phyloP scores from a whole-genome alignment of 495 filamentous ascomycete genomes.

The Talaromyces adpressus region DNA sequence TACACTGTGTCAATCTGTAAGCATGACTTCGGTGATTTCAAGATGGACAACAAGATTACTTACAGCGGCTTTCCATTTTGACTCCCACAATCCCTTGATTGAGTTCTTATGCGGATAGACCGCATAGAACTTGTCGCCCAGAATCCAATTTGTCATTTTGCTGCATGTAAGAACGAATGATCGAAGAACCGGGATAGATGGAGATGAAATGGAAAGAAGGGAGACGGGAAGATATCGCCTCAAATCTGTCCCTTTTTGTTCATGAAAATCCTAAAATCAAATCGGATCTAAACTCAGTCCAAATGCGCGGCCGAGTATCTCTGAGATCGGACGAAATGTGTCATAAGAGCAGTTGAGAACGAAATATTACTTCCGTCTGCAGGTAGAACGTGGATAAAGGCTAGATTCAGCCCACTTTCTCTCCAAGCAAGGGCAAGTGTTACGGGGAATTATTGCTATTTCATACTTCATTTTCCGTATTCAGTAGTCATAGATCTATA shows the following conservation, averaged over 20 bases:
- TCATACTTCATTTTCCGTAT: background rate
- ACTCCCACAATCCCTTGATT: constrained; percentile 70
- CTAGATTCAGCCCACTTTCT: background rate
- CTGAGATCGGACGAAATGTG: background rate
- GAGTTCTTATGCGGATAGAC: constrained; percentile 58
- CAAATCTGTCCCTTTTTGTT: background rate
- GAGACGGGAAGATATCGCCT: background rate
- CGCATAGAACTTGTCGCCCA: constrained; percentile 30
- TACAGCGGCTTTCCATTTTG: constrained; percentile 70
- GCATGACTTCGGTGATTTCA: background rate
- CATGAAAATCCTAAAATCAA: background rate
- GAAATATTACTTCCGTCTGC: background rate
- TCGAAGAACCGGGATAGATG: background rate
- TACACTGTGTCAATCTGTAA: constrained; percentile 36
- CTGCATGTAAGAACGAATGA: background rate
- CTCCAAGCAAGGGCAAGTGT: background rate
- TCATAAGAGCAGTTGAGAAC: background rate
- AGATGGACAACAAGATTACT: constrained; percentile 7
- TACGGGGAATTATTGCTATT: background rate
- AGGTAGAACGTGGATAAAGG: background rate
- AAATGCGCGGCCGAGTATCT: background rate
- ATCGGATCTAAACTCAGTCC: background rate
- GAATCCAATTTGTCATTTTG: constrained; percentile 22
- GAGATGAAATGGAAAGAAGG: background rate
- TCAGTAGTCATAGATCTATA: background rate